These are phyloP conservation scores for Epichloe sibirici DNA, from an alignment of 2,329 filamentous ascomycete genomes.

Conservation along the genomic window DNA sequence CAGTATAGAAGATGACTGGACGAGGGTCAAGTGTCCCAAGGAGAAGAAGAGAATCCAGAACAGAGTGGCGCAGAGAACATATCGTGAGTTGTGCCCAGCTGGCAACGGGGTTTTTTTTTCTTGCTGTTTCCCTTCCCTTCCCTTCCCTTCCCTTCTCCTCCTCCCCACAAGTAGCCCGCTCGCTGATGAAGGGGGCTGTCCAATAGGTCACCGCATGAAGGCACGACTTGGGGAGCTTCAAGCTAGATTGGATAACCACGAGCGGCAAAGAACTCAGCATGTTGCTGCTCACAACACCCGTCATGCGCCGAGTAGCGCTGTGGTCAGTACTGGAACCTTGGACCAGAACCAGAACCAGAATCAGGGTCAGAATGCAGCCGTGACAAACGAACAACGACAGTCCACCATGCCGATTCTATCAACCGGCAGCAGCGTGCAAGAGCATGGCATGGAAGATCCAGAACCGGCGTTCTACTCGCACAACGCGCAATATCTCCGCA, in stretches of 20 bases:
- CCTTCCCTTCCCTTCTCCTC: no score
- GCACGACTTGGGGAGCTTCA: constrained; percentile 18
- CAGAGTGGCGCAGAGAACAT: constrained; percentile 11
- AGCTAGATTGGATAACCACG: constrained; percentile 17
- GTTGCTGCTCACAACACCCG: neutral
- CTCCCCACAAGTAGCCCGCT: neutral
- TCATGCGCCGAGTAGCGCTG: neutral
- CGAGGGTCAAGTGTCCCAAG: constrained; percentile 6
- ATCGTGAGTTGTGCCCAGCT: constrained; percentile 13
- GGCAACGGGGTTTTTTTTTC: neutral
- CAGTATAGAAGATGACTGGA: constrained; percentile 9
- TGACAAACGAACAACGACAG: constrained; percentile 1
- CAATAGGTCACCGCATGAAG: constrained; percentile 20
- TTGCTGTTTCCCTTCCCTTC: no score
- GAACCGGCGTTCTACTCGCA: constrained; percentile 8
- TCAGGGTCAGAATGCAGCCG: neutral
- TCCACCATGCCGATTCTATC: constrained; percentile 6
- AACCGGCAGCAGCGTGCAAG: constrained; percentile 6
- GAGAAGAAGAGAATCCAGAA: constrained; percentile 10
- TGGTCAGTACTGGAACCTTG: neutral
- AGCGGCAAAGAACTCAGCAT: constrained; percentile 9
- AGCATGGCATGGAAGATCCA: constrained; percentile 5
- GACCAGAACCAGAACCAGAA: no score
- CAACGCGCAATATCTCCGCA: constrained; percentile 8
- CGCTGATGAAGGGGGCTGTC: neutral